phyloP scores from a whole-genome alignment of 768 basidiomycete genomes.

The Fomitopsis serialis region DNA sequence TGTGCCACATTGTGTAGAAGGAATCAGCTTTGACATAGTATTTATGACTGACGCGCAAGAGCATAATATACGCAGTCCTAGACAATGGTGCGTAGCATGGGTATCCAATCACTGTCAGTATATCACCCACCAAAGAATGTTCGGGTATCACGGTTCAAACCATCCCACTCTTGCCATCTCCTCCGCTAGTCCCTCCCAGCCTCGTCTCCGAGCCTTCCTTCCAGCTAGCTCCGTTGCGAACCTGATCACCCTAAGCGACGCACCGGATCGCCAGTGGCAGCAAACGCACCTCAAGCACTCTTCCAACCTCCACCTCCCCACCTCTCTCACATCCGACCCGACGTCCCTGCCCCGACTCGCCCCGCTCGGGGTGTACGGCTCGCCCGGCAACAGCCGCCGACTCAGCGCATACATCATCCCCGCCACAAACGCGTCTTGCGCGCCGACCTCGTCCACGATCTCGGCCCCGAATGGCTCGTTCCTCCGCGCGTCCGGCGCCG shows the following conservation, averaged over 20 bases:
- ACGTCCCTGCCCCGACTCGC: neutral
- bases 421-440: slow-evolving; percentile 79
- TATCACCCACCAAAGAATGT: neutral
- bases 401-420: slow-evolving; percentile 85
- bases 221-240: slow-evolving; percentile 84
- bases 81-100: neutral
- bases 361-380: slow-evolving; percentile 56
- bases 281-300: slow-evolving; percentile 66
- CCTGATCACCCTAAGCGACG: slow-evolving; percentile 30
- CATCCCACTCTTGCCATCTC: slow-evolving; percentile 76
- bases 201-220: slow-evolving; percentile 56
- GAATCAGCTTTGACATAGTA: neutral
- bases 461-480: slow-evolving; percentile 18
- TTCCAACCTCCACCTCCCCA: slow-evolving; percentile 69
- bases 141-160: slow-evolving; percentile 40
- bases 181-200: slow-evolving; percentile 64
- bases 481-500: slow-evolving; percentile 12
- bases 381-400: slow-evolving; percentile 63
- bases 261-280: neutral
- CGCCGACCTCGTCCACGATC: slow-evolving; percentile 59
- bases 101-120: neutral
- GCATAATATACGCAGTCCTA: neutral
- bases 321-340: slow-evolving; percentile 9
- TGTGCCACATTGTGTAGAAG: neutral
- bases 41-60: neutral